phyloP scores from a whole-genome alignment of 2,329 filamentous ascomycete genomes.

The Cryphonectria naterciae region DNA sequence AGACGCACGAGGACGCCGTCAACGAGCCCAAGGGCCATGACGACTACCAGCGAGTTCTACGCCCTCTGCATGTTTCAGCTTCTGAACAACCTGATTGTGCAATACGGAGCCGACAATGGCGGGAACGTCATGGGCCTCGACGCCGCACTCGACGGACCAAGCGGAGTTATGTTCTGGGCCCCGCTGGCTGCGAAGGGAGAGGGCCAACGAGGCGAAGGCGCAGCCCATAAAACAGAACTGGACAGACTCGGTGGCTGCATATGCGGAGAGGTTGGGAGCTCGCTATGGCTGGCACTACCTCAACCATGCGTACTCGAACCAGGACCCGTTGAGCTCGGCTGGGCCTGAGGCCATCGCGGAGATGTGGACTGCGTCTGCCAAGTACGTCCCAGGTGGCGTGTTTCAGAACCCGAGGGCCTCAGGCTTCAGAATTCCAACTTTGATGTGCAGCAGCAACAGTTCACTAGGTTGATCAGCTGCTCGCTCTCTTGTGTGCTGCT shows the following conservation, averaged over 20 bases:
- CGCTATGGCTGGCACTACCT: slow-evolving; percentile 39
- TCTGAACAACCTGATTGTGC: slow-evolving; percentile 8
- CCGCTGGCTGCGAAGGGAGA: slow-evolving; percentile 5
- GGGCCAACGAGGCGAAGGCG: neutral
- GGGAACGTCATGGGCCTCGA: slow-evolving; percentile 14
- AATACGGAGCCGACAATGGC: slow-evolving; percentile 1
- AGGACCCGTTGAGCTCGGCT: slow-evolving; percentile 44
- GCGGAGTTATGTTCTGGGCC: slow-evolving; percentile 12
- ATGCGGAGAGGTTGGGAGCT: neutral
- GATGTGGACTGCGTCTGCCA: slow-evolving; percentile 38
- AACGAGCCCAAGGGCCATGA: slow-evolving; percentile 3
- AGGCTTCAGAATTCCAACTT: slow-evolving; percentile 14
- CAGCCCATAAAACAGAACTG: slow-evolving; percentile 8
- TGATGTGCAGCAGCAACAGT: neutral
- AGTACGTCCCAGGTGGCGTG: slow-evolving; percentile 44
- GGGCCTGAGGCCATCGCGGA: slow-evolving; percentile 43
- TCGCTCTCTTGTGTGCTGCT: neutral
- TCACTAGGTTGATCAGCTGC: neutral
- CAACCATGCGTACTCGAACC: slow-evolving; percentile 48
- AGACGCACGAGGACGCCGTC: slow-evolving; percentile 6
- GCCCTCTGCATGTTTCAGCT: slow-evolving; percentile 21
- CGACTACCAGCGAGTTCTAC: slow-evolving; percentile 9
- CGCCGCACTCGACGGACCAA: neutral
- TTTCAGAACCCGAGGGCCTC: slow-evolving; percentile 32
- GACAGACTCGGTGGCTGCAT: neutral